Evolutionary conservation across 2,329 filamentous ascomycete genomes (phyloP), one percentile per base, ranked within the genome.

Genomic region (Fonsecaea multimorphosa): DNA sequence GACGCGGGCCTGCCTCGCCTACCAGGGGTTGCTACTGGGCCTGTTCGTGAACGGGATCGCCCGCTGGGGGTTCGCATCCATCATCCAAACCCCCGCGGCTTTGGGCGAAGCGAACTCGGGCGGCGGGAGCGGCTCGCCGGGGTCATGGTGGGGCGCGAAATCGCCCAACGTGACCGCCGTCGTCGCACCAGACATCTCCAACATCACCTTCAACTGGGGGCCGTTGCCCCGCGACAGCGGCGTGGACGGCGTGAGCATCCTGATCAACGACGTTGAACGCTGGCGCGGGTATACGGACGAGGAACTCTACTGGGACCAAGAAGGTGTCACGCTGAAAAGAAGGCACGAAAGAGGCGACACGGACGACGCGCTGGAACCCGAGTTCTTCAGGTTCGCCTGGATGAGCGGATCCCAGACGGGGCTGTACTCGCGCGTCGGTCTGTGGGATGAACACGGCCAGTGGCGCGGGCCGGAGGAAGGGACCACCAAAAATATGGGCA

Each of bases 31-130:
- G 1, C 83, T 99, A 0, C 81, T 98, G 7, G 95, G 95, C 0
- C 84, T 98, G 0, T 98, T 97, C 77, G 89, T 97, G 79, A 97
- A 97, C 75, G 94, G 95, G 59, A 88, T 96, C 66, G 94, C 93
- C 3, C 86, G 94, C 51, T 98, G 95, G 95, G 93, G 93, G 0
- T 99, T 96, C 76, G 93, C 92, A 68, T 85, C 90, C 0, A 87
- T 99, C 54, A 85, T 99, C 16, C 89, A 99, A 78, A 98, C 95
- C 0, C 87, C 91, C 0, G 84, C 78, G 0, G 87, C 88, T 0
- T 79, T 99, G 27, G 83, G 85, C 9, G 82, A 84, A 78, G 54
- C 82, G 74, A 63, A 75, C 73, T 55, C 78, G 78, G 58, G 84
- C 7, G 78, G 81, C 14, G 74, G 76, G 46, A 71, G 73, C 31